A percentile compares a stretch with the other conserved stretches of the same genome.
Conservation (phyloP, 2,329 filamentous ascomycete genomes). For the Emmonsiellopsis sp. region DNA sequence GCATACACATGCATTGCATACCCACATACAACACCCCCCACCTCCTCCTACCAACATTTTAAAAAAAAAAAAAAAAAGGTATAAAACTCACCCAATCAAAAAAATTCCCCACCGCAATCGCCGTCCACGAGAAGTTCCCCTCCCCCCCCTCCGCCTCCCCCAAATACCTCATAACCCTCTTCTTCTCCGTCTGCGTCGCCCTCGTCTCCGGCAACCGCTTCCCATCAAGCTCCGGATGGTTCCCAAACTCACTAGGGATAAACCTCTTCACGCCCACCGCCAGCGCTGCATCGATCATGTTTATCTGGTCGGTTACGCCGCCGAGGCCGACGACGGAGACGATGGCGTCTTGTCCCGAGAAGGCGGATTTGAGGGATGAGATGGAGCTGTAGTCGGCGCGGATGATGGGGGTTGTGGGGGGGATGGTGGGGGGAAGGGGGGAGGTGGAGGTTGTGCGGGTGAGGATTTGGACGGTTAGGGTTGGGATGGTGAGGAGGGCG, state of each 20-base stretch:
- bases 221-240: background rate
- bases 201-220: constrained; percentile 1
- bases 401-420: constrained; percentile 4
- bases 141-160: constrained; percentile 9
- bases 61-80: background rate
- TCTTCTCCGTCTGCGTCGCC: constrained; percentile 8
- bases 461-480: constrained; percentile 13
- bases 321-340: constrained; percentile 9
- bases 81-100: constrained; percentile 8
- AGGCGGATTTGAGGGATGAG: constrained; percentile 10
- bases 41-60: too few species aligned
- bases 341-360: constrained; percentile 14
- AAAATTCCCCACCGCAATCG: constrained; percentile 8
- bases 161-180: constrained; percentile 7
- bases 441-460: constrained; percentile 8
- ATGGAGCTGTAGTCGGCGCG: constrained; percentile 12
- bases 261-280: constrained; percentile 3
- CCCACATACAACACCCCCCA: too few species aligned
- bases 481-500: constrained; percentile 14
- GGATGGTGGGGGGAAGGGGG: background rate
- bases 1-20: background rate
- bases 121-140: constrained; percentile 9
- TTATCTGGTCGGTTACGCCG: constrained; percentile 1
- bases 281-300: constrained; percentile 3
- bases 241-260: constrained; percentile 5